Conservation (phyloP, 2,329 filamentous ascomycete genomes). For the Sphaceloma murrayae region DNA sequence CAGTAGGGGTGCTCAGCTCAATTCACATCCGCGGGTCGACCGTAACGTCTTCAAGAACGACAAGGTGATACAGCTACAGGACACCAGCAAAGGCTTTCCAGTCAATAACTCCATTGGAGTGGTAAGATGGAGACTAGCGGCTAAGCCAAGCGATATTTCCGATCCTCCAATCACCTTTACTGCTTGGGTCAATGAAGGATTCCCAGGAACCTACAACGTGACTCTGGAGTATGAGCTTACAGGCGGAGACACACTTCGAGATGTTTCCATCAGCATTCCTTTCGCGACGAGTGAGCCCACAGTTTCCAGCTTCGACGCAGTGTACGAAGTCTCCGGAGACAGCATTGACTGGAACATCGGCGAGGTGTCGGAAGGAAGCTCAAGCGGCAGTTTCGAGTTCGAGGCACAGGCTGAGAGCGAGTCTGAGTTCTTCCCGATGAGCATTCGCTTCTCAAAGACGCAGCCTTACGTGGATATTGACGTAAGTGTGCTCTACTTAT, state of each 20-base stretch:
- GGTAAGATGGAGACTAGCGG: slow-evolving; percentile 80
- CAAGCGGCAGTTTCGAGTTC: slow-evolving; percentile 86
- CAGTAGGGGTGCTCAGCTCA: slow-evolving; percentile 79
- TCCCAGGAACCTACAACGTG: slow-evolving; percentile 70
- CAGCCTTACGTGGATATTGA: slow-evolving; percentile 86
- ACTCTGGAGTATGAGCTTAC: slow-evolving; percentile 94
- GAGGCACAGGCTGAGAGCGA: slow-evolving; percentile 82
- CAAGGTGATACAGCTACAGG: slow-evolving; percentile 82
- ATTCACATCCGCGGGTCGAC: slow-evolving; percentile 94
- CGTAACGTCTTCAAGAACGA: slow-evolving; percentile 73
- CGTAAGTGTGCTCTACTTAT: slow-evolving; percentile 49
- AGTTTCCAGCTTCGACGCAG: slow-evolving; percentile 86
- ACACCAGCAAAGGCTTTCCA: slow-evolving; percentile 79
- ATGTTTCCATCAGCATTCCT: slow-evolving; percentile 81
- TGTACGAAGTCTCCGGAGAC: slow-evolving; percentile 88
- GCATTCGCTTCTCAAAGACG: slow-evolving; percentile 75
- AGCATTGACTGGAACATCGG: slow-evolving; percentile 91
- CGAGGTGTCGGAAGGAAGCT: slow-evolving; percentile 69
- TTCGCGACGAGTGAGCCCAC: slow-evolving; percentile 76
- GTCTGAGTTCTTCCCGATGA: slow-evolving; percentile 97
- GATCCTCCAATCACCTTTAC: slow-evolving; percentile 91
- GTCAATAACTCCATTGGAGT: slow-evolving; percentile 90
- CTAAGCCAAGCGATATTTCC: slow-evolving; percentile 68
- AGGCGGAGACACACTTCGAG: slow-evolving; percentile 64
- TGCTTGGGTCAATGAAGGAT: slow-evolving; percentile 90